Conservation (phyloP, 129 eudicot species). For the Pittosporum tobira region DNA sequence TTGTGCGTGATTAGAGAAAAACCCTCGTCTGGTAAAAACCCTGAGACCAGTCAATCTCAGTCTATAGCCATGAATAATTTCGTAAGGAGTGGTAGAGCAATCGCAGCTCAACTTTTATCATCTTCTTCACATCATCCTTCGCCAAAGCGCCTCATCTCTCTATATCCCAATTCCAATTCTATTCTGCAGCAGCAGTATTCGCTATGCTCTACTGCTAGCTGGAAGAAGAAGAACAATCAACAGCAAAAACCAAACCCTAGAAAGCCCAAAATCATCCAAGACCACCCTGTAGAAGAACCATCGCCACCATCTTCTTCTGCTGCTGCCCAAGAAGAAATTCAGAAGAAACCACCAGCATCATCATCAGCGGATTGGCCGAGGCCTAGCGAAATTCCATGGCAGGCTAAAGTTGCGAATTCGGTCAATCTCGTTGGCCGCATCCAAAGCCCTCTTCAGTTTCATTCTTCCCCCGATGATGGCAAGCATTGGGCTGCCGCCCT, state of each 20-base stretch:
- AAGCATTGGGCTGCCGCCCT: conserved; percentile 58
- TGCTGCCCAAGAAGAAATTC: background rate
- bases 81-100: background rate
- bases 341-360: background rate
- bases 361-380: conserved; percentile 37
- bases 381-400: conserved; percentile 67
- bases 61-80: conserved; percentile 2
- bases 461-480: conserved; percentile 48
- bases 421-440: conserved; percentile 58
- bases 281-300: background rate
- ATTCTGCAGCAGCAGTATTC: no score
- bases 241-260: conserved; percentile 1
- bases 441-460: conserved; percentile 49
- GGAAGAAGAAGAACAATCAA: no score
- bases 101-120: background rate
- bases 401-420: conserved; percentile 54
- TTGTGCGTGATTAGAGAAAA: no score
- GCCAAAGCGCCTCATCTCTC: background rate
- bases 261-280: background rate
- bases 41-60: background rate
- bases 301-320: background rate
- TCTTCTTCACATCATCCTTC: background rate
- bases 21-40: no score
- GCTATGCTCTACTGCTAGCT: background rate
- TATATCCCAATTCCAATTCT: no score